These are phyloP conservation scores for Backusella westeae DNA, from an alignment of 192 early-diverging fungal genomes.

Conservation along the genomic window DNA sequence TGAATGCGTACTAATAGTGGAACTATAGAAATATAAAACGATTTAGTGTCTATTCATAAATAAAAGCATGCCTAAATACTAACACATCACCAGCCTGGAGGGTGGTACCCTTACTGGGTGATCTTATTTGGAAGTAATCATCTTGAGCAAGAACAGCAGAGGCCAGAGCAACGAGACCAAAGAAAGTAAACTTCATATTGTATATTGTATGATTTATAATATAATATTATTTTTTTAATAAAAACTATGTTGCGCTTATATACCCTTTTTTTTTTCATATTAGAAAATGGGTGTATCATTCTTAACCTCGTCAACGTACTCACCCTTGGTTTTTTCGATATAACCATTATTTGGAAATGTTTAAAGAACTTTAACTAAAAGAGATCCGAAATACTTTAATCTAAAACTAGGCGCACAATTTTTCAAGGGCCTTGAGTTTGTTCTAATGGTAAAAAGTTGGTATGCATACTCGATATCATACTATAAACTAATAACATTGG, in stretches of 20 bases:
- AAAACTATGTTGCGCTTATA: neutral
- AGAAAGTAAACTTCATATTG: neutral
- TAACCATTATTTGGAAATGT: neutral
- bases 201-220: too few species aligned
- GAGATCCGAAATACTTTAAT: neutral
- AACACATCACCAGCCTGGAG: neutral
- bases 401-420: neutral
- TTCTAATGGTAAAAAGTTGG: neutral
- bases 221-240: neutral
- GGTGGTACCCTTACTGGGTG: neutral
- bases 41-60: neutral
- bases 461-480: neutral
- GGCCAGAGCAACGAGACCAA: constrained; percentile 1
- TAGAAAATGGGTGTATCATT: neutral
- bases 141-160: neutral
- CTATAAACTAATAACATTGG: neutral
- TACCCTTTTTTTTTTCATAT: neutral
- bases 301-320: neutral
- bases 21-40: neutral
- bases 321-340: neutral
- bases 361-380: neutral
- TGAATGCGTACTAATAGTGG: neutral
- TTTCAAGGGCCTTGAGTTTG: neutral
- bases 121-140: neutral
- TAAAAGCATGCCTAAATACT: neutral